Evolutionary conservation across 768 basidiomycete genomes (phyloP), one percentile per base, ranked within the genome.

Genomic region (Gloeostereum incarnatum): DNA sequence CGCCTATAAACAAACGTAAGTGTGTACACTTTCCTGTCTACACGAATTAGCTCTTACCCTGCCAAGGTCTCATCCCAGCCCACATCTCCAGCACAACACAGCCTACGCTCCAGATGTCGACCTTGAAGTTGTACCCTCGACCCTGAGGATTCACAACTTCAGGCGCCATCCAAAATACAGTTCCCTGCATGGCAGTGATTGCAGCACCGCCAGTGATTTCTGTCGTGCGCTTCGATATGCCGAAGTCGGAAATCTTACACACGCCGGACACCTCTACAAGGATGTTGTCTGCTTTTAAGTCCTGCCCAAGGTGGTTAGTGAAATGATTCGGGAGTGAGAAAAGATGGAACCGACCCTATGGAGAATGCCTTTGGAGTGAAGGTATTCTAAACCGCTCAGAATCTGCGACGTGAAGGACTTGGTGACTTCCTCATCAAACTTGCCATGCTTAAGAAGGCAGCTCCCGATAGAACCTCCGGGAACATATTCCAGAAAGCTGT

Each of bases 41-140:
- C n/a, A n/a, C n/a, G n/a, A n/a, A n/a, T n/a, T n/a, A n/a, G n/a
- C n/a, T n/a, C n/a, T n/a, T n/a, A n/a, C n/a, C n/a, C 19, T 70
- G 78, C 96, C 96, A 99, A 2, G 96, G 96, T 31, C 93, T 67
- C 53, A 79, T 75, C n/a, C 96, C 96, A 16, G 88, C 86, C 82
- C 91, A 94, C 96, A 99, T 99, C 59, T 99, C 96, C 46, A 97
- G 69, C 11, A 94, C 85, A n/a, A 98, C 88, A 62, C 96, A 99
- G 1, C 96, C 96, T 4, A 98, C 75, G 57, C 90, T 92, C 96
- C 96, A 99, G 47, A 99, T 94, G 54, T 99, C 96, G 35, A 96
- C 81, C 63, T 99, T 98, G 53, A 84, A 89, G 49, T 90, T 93
- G 58, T 98, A 98, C 0, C 91, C 91, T 49, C 84, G 82, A 57